Evolutionary conservation across 371 early-diverging fungal species (phyloP).

Genomic region (Rhizopus arrhizus): DNA sequence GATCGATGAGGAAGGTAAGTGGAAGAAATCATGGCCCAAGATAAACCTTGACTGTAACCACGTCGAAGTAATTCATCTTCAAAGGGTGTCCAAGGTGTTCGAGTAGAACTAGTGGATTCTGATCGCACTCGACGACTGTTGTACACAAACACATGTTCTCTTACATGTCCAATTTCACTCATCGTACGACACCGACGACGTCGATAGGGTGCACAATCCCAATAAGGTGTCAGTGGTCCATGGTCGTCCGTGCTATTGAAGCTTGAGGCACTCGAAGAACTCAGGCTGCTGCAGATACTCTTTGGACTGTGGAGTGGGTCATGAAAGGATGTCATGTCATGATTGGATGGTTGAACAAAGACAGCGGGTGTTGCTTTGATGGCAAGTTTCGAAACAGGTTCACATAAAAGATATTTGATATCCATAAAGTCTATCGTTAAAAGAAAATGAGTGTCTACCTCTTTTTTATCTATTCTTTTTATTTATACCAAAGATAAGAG

Average conservation of each 20-base stretch:
- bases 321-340: too few species aligned
- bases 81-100: conserved; percentile 53
- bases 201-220: conserved; percentile 3
- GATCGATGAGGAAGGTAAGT: conserved; percentile 53
- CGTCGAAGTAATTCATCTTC: conserved; percentile 52
- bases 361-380: conserved; percentile 9
- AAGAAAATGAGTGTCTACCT: background rate
- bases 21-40: conserved; percentile 55
- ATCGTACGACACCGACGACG: conserved; percentile 22
- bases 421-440: conserved; percentile 14
- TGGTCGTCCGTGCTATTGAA: conserved; percentile 9
- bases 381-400: conserved; percentile 26
- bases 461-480: background rate
- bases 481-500: background rate
- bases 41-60: conserved; percentile 49
- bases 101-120: conserved; percentile 33
- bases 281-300: conserved; percentile 30
- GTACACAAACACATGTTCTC: conserved; percentile 32
- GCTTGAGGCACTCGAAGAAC: conserved; percentile 26
- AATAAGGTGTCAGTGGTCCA: background rate
- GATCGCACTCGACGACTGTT: conserved; percentile 28
- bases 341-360: background rate
- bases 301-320: conserved; percentile 14
- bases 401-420: conserved; percentile 32
- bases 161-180: conserved; percentile 25